Percentiles rank a stretch among this genome's conserved stretches.
phyloP scores from a whole-genome alignment of 495 filamentous ascomycete genomes.

The Penicillium fimorum region DNA sequence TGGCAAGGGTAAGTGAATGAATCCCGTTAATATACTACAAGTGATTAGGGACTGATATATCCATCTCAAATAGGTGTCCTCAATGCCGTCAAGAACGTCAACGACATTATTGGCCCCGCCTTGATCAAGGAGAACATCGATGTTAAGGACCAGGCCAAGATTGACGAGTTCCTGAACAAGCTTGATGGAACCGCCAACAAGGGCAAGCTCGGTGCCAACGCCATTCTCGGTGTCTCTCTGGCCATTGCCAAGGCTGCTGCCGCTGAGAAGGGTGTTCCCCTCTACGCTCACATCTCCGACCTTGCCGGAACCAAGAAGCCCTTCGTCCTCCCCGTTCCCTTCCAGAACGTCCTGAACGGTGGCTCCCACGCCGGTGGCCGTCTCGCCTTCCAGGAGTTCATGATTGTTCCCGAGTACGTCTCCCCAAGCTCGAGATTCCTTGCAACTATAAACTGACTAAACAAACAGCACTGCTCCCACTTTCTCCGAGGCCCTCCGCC shows the following conservation, averaged over 20 bases:
- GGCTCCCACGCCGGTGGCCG: slow-evolving; percentile 98
- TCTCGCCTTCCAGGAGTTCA: slow-evolving; percentile 99
- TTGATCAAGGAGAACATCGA: slow-evolving; percentile 91
- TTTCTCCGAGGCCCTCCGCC: slow-evolving; percentile 94
- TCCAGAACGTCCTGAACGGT: slow-evolving; percentile 99
- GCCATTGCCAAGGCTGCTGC: slow-evolving; percentile 97
- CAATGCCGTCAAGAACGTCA: slow-evolving; percentile 96
- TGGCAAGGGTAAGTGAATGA: slow-evolving; percentile 72
- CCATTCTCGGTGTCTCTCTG: slow-evolving; percentile 94
- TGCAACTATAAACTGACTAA: slow-evolving; percentile 11
- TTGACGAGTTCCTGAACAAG: slow-evolving; percentile 93
- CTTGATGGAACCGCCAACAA: slow-evolving; percentile 98
- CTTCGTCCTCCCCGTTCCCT: slow-evolving; percentile 97
- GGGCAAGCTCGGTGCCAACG: slow-evolving; percentile 96
- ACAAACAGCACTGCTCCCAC: slow-evolving; percentile 63
- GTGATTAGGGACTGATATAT: slow-evolving; percentile 16
- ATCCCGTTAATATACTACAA: not conserved
- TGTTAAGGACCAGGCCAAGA: slow-evolving; percentile 91
- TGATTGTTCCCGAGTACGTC: slow-evolving; percentile 90
- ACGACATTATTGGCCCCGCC: slow-evolving; percentile 85
- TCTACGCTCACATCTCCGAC: slow-evolving; percentile 98
- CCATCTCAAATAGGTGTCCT: slow-evolving; percentile 57
- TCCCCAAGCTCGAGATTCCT: not conserved
- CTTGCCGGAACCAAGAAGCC: slow-evolving; percentile 99
- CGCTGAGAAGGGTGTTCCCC: slow-evolving; percentile 95